Conservation (phyloP, 345 rosid species). For the Litchi chinensis region DNA sequence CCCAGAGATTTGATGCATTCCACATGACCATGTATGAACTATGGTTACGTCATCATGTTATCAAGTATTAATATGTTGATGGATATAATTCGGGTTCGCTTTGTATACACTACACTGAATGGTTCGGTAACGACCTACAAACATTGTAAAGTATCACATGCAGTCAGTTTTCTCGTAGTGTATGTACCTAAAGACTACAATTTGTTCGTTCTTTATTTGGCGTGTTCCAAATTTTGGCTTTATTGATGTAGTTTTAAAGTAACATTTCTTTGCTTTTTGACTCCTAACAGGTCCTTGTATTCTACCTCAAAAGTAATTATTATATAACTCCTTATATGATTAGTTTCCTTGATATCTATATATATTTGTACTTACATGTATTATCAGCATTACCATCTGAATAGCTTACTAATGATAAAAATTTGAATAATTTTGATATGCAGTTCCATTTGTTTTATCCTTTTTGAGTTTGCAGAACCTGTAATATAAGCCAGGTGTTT, state of each 20-base stretch:
- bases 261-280: neutral
- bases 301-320: neutral
- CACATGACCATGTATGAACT: conserved; percentile 97
- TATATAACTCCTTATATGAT: neutral
- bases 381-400: neutral
- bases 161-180: neutral
- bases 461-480: neutral
- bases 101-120: neutral
- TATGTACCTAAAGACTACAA: neutral
- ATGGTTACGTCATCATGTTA: conserved; percentile 89
- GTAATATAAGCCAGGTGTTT: neutral
- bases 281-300: neutral
- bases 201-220: conserved; percentile 21
- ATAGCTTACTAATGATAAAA: neutral
- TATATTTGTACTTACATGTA: neutral
- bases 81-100: neutral
- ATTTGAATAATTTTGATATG: neutral
- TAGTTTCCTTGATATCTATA: neutral
- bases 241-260: neutral
- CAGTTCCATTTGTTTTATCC: neutral
- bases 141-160: conserved; percentile 19
- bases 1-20: conserved; percentile 75
- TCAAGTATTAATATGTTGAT: conserved; percentile 59
- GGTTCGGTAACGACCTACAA: conserved; percentile 10
- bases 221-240: neutral